Evolutionary conservation across 768 basidiomycete species (phyloP).

Genomic region (Termitomyces sp.): DNA sequence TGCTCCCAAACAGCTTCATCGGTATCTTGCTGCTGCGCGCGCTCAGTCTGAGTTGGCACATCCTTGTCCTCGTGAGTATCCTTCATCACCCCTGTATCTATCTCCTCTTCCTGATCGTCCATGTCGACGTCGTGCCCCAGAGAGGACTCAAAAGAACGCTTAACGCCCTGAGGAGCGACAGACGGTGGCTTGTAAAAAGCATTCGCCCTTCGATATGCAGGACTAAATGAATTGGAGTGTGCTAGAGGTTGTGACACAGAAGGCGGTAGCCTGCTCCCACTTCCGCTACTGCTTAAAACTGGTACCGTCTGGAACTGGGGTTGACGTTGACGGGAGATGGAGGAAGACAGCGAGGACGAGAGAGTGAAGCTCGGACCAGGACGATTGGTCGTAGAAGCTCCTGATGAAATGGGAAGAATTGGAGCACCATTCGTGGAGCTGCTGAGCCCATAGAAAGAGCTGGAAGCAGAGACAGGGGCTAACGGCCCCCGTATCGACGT

Average conservation of each 20-base stretch:
- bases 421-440: slow-evolving; percentile 20
- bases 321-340: slow-evolving; percentile 1
- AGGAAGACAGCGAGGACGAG: slow-evolving; percentile 9
- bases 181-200: slow-evolving; percentile 62
- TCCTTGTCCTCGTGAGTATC: slow-evolving; percentile 12
- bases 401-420: slow-evolving; percentile 12
- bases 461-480: slow-evolving; percentile 13
- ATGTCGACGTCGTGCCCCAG: slow-evolving; percentile 4
- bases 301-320: slow-evolving; percentile 2
- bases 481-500: background rate
- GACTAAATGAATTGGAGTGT: slow-evolving; percentile 29
- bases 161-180: slow-evolving; percentile 24
- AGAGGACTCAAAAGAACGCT: slow-evolving; percentile 23
- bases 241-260: slow-evolving; percentile 1
- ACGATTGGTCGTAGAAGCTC: background rate
- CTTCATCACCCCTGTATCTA: background rate
- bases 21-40: background rate
- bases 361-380: slow-evolving; percentile 26
- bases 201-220: slow-evolving; percentile 51
- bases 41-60: slow-evolving; percentile 10
- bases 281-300: background rate
- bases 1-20: slow-evolving; percentile 1
- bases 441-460: slow-evolving; percentile 12
- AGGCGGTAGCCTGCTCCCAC: background rate
- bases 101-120: slow-evolving; percentile 8